Percentiles rank a stretch among this genome's conserved stretches.
Evolutionary conservation across 805 yeast species (phyloP).

Genomic region (Wickerhamiella domercqiae): DNA sequence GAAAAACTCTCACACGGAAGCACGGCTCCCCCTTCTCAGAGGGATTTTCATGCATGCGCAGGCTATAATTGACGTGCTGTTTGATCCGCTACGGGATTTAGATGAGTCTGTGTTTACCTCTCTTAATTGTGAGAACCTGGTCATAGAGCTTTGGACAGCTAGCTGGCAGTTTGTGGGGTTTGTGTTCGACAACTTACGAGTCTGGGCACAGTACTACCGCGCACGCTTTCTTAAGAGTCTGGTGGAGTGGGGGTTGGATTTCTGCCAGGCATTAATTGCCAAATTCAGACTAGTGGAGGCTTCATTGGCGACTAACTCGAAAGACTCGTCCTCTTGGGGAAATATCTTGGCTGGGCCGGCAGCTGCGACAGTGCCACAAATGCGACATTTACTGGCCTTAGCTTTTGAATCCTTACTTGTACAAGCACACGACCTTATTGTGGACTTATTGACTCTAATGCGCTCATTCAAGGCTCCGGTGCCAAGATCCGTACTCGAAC

Average conservation of each 20-base stretch:
- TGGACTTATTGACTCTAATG: conserved; percentile 19
- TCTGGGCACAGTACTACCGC: conserved; percentile 59
- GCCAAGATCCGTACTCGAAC: conserved; percentile 37
- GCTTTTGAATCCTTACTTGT: conserved; percentile 58
- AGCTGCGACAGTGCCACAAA: conserved; percentile 46
- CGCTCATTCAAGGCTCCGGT: conserved; percentile 29
- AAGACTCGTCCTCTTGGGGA: conserved; percentile 12
- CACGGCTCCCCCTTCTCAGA: too few species aligned
- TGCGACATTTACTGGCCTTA: conserved; percentile 67
- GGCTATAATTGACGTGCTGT: not conserved
- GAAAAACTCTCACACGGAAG: too few species aligned
- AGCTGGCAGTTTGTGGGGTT: conserved; percentile 61
- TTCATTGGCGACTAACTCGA: conserved; percentile 10
- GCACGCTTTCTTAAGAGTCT: conserved; percentile 53
- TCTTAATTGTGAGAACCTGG: not conserved
- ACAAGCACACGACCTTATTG: conserved; percentile 13
- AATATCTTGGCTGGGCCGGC: conserved; percentile 24
- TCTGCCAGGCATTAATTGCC: conserved; percentile 52
- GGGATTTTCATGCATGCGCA: conserved; percentile 1
- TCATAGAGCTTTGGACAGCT: conserved; percentile 40
- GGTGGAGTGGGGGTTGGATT: conserved; percentile 72
- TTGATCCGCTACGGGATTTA: not conserved
- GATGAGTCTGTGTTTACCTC: too few species aligned
- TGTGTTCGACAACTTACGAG: conserved; percentile 49
- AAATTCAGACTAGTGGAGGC: conserved; percentile 40